A percentile compares a stretch with the other conserved stretches of the same genome.
Conservation (phyloP, 805 yeast species). For the Isabelozyma heimii region DNA sequence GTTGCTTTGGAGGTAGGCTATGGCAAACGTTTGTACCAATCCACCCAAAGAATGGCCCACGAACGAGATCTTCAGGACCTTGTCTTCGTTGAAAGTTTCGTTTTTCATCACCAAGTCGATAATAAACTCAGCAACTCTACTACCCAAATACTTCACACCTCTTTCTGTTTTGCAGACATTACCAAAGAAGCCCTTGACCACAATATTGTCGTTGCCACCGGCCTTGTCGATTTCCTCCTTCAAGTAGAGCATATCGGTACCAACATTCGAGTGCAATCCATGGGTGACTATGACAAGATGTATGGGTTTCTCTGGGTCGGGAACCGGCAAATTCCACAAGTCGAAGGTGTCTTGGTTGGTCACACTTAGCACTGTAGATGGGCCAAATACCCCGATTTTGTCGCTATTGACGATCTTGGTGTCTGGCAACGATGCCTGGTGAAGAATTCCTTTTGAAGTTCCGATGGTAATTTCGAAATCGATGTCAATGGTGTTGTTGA, state of each 20-base stretch:
- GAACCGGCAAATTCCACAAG: constrained; percentile 71
- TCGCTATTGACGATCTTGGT: constrained; percentile 18
- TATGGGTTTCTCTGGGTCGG: constrained; percentile 49
- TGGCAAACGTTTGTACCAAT: constrained; percentile 83
- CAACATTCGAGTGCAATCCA: constrained; percentile 86
- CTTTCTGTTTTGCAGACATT: constrained; percentile 87
- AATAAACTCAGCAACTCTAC: constrained; percentile 72
- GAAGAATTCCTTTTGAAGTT: constrained; percentile 36
- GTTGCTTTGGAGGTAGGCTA: constrained; percentile 69
- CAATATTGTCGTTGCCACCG: constrained; percentile 57
- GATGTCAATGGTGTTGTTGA: constrained; percentile 66
- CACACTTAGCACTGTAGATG: constrained; percentile 39
- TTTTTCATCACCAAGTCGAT: constrained; percentile 50
- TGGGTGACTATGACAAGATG: constrained; percentile 88
- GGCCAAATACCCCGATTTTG: constrained; percentile 25
- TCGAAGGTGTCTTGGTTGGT: constrained; percentile 58
- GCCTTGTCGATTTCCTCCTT: constrained; percentile 71
- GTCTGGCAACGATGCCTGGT: constrained; percentile 24
- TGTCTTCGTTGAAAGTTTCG: constrained; percentile 31
- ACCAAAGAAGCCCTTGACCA: constrained; percentile 79
- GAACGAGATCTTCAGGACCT: constrained; percentile 70
- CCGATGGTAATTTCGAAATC: constrained; percentile 63
- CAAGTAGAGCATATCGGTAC: constrained; percentile 85
- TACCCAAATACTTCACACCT: constrained; percentile 83
- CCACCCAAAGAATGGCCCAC: constrained; percentile 96